A percentile compares a stretch with the other conserved stretches of the same genome.
Conservation (phyloP, 1,284 basidiomycete genomes). For the Neolentinus lepideus region DNA sequence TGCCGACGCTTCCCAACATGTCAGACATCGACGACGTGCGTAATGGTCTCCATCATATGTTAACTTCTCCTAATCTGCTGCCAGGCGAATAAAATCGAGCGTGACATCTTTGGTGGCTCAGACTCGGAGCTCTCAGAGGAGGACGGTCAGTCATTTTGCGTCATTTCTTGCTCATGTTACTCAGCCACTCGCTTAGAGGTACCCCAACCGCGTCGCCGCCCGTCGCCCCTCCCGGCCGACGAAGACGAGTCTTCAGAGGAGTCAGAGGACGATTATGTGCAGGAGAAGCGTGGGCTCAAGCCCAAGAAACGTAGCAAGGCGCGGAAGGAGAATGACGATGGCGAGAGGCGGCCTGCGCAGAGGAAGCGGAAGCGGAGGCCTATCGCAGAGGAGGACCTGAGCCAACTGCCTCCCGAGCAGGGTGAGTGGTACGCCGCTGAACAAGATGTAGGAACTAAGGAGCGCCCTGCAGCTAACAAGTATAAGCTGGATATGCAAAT, state of each 20-base stretch:
- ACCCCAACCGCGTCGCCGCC: constrained; percentile 25
- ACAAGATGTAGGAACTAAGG: background rate
- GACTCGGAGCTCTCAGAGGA: constrained; percentile 73
- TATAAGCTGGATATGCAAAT: constrained; percentile 64
- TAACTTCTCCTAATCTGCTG: background rate
- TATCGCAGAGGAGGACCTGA: constrained; percentile 52
- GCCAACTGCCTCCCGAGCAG: constrained; percentile 63
- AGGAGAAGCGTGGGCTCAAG: constrained; percentile 41
- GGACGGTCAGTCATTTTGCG: constrained; percentile 36
- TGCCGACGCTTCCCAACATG: background rate
- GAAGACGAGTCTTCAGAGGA: constrained; percentile 46
- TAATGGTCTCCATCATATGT: background rate
- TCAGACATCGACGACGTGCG: constrained; percentile 1
- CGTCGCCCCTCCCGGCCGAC: constrained; percentile 17
- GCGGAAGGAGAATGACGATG: constrained; percentile 30
- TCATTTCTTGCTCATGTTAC: background rate
- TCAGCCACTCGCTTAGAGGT: constrained; percentile 14
- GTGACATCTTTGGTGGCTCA: constrained; percentile 70
- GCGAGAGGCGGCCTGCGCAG: constrained; percentile 25
- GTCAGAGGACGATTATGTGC: constrained; percentile 55
- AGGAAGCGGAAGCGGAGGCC: constrained; percentile 47
- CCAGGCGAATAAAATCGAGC: constrained; percentile 35
- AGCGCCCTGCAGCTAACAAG: constrained; percentile 42
- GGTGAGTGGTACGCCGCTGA: constrained; percentile 34
- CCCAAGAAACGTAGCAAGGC: constrained; percentile 35